Evolutionary conservation across 78 protist genomes (phyloP).

Genomic region (Emiliania huxleyi): DNA sequence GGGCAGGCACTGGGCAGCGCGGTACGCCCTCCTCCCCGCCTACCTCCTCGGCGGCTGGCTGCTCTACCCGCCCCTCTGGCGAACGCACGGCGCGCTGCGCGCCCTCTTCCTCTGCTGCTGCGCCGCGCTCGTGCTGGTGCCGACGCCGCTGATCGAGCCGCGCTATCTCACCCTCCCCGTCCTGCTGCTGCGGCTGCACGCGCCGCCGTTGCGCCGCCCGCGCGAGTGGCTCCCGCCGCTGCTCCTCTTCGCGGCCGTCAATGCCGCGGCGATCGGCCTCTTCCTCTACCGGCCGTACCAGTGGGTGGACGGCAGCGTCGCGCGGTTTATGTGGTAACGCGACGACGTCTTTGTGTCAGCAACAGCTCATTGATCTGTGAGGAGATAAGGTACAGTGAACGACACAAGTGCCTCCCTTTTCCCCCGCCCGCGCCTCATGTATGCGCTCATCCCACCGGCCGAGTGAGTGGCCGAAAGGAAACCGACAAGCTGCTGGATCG

Average conservation of each 20-base stretch:
- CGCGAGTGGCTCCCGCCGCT: not conserved
- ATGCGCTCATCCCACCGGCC: too few species aligned
- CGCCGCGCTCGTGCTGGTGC: slow-evolving; percentile 27
- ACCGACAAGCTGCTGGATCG: too few species aligned
- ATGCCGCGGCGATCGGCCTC: not conserved
- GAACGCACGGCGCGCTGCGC: not conserved
- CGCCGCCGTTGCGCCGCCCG: not conserved
- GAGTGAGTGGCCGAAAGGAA: too few species aligned
- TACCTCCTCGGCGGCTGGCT: not conserved
- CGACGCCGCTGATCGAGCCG: slow-evolving; percentile 17
- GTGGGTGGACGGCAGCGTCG: slow-evolving; percentile 30
- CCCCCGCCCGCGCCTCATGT: too few species aligned
- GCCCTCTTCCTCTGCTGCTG: not conserved
- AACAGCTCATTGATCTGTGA: too few species aligned
- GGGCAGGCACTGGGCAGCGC: not conserved
- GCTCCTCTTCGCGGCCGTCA: not conserved
- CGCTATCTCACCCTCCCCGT: slow-evolving; percentile 3
- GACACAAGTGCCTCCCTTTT: too few species aligned
- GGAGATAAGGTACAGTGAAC: too few species aligned
- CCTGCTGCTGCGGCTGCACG: slow-evolving; percentile 10
- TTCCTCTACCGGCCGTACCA: not conserved
- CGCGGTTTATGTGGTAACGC: slow-evolving; percentile 46
- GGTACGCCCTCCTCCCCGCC: not conserved
- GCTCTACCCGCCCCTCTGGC: not conserved
- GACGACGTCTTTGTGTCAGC: too few species aligned